Percentiles rank a stretch among this genome's conserved stretches.
These are phyloP conservation scores for Solanum microdontum DNA, from an alignment of 257 asterid species.

Conservation along the genomic window DNA sequence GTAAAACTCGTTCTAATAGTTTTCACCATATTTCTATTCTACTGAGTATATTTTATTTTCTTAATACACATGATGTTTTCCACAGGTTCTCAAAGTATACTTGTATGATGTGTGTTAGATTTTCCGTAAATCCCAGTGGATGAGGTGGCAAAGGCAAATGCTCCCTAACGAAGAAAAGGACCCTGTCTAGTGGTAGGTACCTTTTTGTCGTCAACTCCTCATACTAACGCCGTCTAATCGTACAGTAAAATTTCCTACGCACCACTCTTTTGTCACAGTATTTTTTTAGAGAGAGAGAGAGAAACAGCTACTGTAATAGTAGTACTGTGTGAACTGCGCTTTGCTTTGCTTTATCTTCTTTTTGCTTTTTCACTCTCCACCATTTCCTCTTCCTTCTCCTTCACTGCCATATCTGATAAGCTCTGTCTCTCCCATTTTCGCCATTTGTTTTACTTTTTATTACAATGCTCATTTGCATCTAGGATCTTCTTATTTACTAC, in stretches of 20 bases:
- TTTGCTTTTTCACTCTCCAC: constrained; percentile 23
- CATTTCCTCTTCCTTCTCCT: constrained; percentile 6
- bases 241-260: neutral
- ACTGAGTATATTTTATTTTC: neutral
- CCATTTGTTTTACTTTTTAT: neutral
- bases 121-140: neutral
- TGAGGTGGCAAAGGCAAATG: neutral
- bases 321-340: constrained; percentile 13
- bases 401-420: neutral
- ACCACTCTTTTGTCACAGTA: neutral
- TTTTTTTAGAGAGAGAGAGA: neutral
- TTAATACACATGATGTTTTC: neutral
- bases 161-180: neutral
- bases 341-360: constrained; percentile 25
- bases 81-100: neutral
- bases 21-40: neutral
- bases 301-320: neutral
- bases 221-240: neutral
- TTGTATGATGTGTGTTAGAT: neutral
- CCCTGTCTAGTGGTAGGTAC: neutral
- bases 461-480: neutral
- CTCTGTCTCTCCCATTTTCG: neutral
- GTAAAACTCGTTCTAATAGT: neutral
- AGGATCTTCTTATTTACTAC: neutral
- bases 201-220: constrained; percentile 2